Percentiles rank a stretch among this genome's conserved stretches.
These are phyloP conservation scores for Ceratorhiza oryzae-sativae DNA, from an alignment of 1,284 basidiomycete genomes.

Conservation along the genomic window DNA sequence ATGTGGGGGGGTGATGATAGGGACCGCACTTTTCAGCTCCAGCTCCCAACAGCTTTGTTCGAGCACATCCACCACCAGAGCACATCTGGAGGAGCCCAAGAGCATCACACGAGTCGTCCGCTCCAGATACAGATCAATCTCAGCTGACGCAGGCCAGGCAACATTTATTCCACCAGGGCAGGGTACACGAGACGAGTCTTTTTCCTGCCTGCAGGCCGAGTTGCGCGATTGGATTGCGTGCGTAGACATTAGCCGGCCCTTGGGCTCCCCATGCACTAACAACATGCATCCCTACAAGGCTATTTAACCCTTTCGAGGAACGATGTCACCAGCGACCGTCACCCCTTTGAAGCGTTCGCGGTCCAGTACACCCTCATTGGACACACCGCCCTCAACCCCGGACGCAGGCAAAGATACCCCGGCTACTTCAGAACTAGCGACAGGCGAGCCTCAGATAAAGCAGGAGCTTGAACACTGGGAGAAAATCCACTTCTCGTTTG, in stretches of 20 bases:
- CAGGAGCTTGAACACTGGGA: conserved; percentile 34
- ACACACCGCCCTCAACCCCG: conserved; percentile 20
- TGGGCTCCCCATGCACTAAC: conserved; percentile 14
- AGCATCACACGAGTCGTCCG: not conserved
- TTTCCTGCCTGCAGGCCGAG: conserved; percentile 36
- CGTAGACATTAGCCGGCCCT: conserved; percentile 4
- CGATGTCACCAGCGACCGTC: conserved; percentile 17
- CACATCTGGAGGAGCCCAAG: not conserved
- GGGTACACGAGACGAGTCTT: conserved; percentile 19
- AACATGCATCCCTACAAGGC: conserved; percentile 16
- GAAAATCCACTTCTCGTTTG: conserved; percentile 28
- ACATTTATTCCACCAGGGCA: conserved; percentile 23
- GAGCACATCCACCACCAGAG: conserved; percentile 5
- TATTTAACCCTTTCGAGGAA: conserved; percentile 25
- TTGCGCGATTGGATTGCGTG: conserved; percentile 37
- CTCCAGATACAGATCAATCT: not conserved
- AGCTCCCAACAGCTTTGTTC: conserved; percentile 5
- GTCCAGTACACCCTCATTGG: conserved; percentile 28
- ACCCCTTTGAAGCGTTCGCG: conserved; percentile 25
- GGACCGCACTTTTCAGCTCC: conserved; percentile 4
- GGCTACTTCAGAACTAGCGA: not conserved
- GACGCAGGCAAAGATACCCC: conserved; percentile 7
- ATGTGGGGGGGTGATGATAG: conserved; percentile 7
- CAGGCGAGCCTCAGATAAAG: conserved; percentile 17
- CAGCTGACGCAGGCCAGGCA: not conserved